A percentile compares a stretch with the other conserved stretches of the same genome.
phyloP scores from a whole-genome alignment of 345 rosid genomes.

The Lepidium sativum region DNA sequence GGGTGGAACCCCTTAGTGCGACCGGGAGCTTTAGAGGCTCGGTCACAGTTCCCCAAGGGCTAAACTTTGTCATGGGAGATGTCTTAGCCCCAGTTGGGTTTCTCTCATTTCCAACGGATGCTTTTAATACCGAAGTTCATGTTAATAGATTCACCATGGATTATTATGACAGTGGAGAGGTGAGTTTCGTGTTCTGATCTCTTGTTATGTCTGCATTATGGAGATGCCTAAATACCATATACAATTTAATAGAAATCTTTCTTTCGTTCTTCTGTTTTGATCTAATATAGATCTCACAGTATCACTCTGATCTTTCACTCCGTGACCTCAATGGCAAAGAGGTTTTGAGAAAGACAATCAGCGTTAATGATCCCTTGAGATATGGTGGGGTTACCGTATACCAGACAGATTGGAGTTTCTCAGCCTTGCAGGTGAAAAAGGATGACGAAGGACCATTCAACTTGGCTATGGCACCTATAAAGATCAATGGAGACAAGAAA shows the following conservation, averaged over 20 bases:
- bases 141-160: conserved; percentile 87
- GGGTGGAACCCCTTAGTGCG: conserved; percentile 83
- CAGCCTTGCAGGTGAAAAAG: conserved; percentile 70
- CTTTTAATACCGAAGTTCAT: conserved; percentile 89
- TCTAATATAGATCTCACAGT: conserved; percentile 66
- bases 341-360: conserved; percentile 77
- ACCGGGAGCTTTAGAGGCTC: conserved; percentile 88
- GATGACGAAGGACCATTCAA: conserved; percentile 89
- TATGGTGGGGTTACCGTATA: conserved; percentile 80
- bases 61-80: conserved; percentile 82
- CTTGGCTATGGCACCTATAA: conserved; percentile 89
- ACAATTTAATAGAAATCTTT: neutral
- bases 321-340: conserved; percentile 71
- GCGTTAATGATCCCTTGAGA: conserved; percentile 84
- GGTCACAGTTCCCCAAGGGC: conserved; percentile 84
- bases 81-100: conserved; percentile 73
- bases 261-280: neutral
- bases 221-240: neutral
- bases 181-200: too few species aligned
- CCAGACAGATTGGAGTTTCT: conserved; percentile 94
- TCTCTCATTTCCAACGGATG: conserved; percentile 75
- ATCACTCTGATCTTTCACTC: conserved; percentile 80
- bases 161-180: conserved; percentile 81
- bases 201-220: neutral
- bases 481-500: conserved; percentile 87